Percentiles rank a stretch among this genome's conserved stretches.
These are phyloP conservation scores for Thraustochytrium striatum DNA, from an alignment of 352 stramenopile species.

Conservation along the genomic window DNA sequence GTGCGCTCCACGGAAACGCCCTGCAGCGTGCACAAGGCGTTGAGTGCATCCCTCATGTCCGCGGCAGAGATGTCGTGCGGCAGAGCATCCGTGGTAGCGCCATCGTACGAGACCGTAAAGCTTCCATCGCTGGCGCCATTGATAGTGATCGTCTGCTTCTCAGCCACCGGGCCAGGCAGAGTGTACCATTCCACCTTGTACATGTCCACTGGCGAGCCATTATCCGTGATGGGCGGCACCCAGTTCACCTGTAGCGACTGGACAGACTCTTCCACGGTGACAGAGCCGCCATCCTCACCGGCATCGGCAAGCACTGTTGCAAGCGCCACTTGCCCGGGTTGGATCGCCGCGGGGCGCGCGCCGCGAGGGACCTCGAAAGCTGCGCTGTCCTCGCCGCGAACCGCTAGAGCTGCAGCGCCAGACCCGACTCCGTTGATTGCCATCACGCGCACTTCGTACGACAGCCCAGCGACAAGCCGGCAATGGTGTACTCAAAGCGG, in stretches of 20 bases:
- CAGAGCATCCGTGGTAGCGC: constrained; percentile 81
- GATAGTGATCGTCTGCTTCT: constrained; percentile 61
- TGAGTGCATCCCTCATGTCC: constrained; percentile 78
- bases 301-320: neutral
- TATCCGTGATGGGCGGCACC: constrained; percentile 55
- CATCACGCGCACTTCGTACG: constrained; percentile 80
- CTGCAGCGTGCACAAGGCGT: constrained; percentile 76
- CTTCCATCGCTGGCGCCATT: constrained; percentile 64
- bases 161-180: constrained; percentile 50
- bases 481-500: constrained; percentile 58
- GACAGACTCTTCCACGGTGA: neutral
- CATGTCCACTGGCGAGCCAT: constrained; percentile 60
- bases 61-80: constrained; percentile 75
- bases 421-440: constrained; percentile 66
- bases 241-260: constrained; percentile 63
- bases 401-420: neutral
- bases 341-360: neutral
- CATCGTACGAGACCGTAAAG: constrained; percentile 81
- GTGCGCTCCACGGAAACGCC: constrained; percentile 23
- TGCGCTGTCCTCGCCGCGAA: neutral
- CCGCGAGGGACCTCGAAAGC: neutral
- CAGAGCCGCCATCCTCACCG: constrained; percentile 46
- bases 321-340: neutral
- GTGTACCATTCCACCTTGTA: constrained; percentile 71
- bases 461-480: constrained; percentile 67